A percentile compares a stretch with the other conserved stretches of the same genome.
Evolutionary conservation across 306 rosid species (phyloP).

Genomic region (Neltuma alba): DNA sequence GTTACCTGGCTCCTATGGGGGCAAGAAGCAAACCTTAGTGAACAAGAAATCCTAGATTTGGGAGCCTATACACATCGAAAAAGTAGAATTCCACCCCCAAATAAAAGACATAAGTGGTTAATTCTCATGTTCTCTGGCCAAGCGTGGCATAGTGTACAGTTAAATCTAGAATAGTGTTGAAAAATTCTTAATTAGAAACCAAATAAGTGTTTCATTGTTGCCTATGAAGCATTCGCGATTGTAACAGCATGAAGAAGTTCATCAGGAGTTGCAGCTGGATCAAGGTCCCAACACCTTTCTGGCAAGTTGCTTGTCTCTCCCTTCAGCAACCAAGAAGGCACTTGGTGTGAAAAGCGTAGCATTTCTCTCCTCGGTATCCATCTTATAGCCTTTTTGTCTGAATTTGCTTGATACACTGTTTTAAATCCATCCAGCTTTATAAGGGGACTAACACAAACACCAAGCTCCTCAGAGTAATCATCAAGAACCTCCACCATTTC

Average conservation of each 20-base stretch:
- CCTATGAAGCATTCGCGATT: constrained; percentile 44
- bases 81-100: constrained; percentile 56
- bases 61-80: constrained; percentile 48
- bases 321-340: constrained; percentile 81
- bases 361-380: constrained; percentile 92
- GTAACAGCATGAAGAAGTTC: constrained; percentile 80
- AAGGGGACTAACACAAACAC: constrained; percentile 82
- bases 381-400: constrained; percentile 62
- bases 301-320: constrained; percentile 65
- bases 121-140: constrained; percentile 64
- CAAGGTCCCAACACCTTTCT: constrained; percentile 90
- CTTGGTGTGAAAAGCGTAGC: constrained; percentile 96
- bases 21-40: constrained; percentile 29
- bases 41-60: constrained; percentile 53
- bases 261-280: constrained; percentile 98
- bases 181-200: constrained; percentile 56
- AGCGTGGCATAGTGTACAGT: constrained; percentile 83
- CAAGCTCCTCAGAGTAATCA: constrained; percentile 92
- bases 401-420: constrained; percentile 74
- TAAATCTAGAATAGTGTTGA: constrained; percentile 68
- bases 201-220: constrained; percentile 43
- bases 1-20: constrained; percentile 32
- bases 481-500: constrained; percentile 98
- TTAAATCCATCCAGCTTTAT: constrained; percentile 82
- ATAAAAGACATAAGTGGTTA: constrained; percentile 56